Evolutionary conservation across 768 basidiomycete genomes (phyloP), one percentile per base, ranked within the genome.

Genomic region (Tricholoma furcatifolium): DNA sequence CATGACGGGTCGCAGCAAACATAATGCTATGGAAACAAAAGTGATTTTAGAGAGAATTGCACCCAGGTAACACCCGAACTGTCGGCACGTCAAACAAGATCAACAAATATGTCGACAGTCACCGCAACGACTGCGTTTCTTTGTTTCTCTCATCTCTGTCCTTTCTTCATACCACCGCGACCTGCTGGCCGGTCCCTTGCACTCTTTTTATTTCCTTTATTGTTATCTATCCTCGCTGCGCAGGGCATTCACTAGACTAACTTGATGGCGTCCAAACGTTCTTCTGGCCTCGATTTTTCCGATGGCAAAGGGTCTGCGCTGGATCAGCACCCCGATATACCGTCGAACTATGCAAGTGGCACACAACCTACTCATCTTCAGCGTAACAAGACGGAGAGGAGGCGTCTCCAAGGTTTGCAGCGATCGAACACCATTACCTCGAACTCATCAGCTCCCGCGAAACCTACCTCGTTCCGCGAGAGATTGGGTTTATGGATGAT

Each of bases 371-470:
- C 66, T 27, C 76, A 87, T 63, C 78, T 96, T 18, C 84, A 85
- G 65, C 82, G 93, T 60, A 96, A 96, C 73, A 91, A 87, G 74
- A 81, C 88, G 0, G 95, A 97, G 74, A 81, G 90, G 57, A 71
- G 74, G 57, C 77, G 94, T 46, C 73, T 96, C 17, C 95, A 97
- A 67, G 91, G 91, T 3, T 79, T 97, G 39, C 90, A 95, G 70
- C 79, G 86, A 48, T 69, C 77, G 2, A 73, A 77, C 57, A 79
- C 80, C 10, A 67, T 58, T 23, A 57, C 67, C 14, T 66, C 71
- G 1, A 55, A 51, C 2, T 50, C 58, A 32, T 63, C 62, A 5
- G 63, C 58, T 6, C 62, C 66, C 0, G 66, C 66, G 14, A 74
- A 74, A 54, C 73, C 79, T 30, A 68, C 60, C 47, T 72, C 75